Percentiles rank a stretch among this genome's conserved stretches.
Conservation (phyloP, 176 grass and related monocot genomes). For the Bonia amplexicaulis region DNA sequence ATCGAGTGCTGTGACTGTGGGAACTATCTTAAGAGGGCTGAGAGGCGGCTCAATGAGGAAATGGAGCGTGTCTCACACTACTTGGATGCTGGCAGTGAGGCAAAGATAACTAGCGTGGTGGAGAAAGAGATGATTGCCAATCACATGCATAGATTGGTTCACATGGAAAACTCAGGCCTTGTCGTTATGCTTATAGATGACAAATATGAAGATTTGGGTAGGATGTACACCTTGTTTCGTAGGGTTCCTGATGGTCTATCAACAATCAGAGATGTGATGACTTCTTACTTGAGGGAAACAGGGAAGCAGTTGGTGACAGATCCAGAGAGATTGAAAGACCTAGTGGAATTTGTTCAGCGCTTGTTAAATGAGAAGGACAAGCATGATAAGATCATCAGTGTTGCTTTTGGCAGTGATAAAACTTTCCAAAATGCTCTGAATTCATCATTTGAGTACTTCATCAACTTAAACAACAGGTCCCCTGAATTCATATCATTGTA, state of each 20-base stretch:
- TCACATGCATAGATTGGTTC: constrained; percentile 89
- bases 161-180: constrained; percentile 29
- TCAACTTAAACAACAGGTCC: constrained; percentile 61
- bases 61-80: constrained; percentile 95
- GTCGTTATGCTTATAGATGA: constrained; percentile 16
- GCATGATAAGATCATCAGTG: constrained; percentile 45
- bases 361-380: constrained; percentile 62
- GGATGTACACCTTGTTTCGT: constrained; percentile 87
- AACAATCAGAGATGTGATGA: constrained; percentile 8
- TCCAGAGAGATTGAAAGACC: constrained; percentile 16
- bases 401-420: constrained; percentile 62
- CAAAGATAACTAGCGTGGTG: constrained; percentile 88
- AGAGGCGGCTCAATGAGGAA: constrained; percentile 91
- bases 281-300: background rate
- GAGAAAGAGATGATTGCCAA: constrained; percentile 97
- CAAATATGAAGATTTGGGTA: constrained; percentile 36
- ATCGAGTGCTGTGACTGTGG: constrained; percentile 92
- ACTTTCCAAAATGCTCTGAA: constrained; percentile 58
- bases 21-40: constrained; percentile 79
- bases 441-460: constrained; percentile 60
- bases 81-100: constrained; percentile 72
- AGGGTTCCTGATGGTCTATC: constrained; percentile 41
- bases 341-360: constrained; percentile 16
- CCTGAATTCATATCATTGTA: constrained; percentile 62
- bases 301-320: background rate